Evolutionary conservation across 768 basidiomycete genomes (phyloP).

Genomic region (Mycena kentingensis): DNA sequence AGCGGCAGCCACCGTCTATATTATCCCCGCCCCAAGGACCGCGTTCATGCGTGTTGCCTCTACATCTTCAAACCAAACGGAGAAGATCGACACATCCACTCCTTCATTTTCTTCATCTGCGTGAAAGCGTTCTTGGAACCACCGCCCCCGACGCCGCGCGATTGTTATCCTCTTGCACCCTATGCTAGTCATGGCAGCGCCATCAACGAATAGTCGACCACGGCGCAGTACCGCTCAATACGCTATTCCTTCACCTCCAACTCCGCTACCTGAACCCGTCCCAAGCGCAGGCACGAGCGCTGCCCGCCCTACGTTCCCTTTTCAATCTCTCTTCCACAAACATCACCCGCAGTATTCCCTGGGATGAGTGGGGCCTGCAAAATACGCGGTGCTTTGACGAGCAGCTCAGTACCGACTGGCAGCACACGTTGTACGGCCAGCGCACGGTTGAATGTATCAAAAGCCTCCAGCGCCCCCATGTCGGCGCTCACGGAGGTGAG

Average conservation of each 20-base stretch:
- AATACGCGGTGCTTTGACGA: conserved; percentile 59
- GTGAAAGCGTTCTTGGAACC: conserved; percentile 40
- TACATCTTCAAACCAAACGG: conserved; percentile 46
- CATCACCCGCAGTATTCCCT: conserved; percentile 34
- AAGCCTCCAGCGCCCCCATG: conserved; percentile 20
- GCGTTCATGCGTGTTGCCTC: conserved; percentile 51
- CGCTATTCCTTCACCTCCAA: conserved; percentile 7
- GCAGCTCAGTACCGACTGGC: conserved; percentile 53
- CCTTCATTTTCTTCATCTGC: conserved; percentile 54
- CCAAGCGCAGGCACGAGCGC: no score
- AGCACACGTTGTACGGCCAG: conserved; percentile 54
- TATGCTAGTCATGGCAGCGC: neutral
- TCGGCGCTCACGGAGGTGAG: conserved; percentile 2
- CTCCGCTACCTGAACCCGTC: conserved; percentile 12
- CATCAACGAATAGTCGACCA: no score
- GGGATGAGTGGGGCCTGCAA: conserved; percentile 54
- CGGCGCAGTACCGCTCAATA: no score
- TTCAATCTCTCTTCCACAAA: conserved; percentile 5
- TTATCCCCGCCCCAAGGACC: conserved; percentile 49
- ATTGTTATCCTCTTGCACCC: neutral
- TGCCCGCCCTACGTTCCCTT: conserved; percentile 27
- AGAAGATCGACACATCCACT: conserved; percentile 42
- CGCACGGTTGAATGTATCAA: conserved; percentile 50
- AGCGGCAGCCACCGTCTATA: conserved; percentile 36
- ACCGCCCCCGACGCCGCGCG: conserved; percentile 18